phyloP scores from a whole-genome alignment of 441 rosid genomes.

The Gossypium schwendimanii region DNA sequence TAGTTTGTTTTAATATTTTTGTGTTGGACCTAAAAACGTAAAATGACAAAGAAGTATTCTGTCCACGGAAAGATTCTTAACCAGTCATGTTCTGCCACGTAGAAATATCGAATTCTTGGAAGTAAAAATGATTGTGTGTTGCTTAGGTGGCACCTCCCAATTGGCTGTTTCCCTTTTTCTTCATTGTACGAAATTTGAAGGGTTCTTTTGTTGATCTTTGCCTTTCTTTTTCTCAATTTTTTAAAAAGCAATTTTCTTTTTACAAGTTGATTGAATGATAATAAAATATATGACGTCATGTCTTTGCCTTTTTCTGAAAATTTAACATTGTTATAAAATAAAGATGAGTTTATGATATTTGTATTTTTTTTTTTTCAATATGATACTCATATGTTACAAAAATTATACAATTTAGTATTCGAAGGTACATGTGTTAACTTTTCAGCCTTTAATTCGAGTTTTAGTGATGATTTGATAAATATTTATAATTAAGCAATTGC shows the following conservation, averaged over 20 bases:
- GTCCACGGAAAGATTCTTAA: conserved; percentile 17
- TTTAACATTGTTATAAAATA: too few relatives aligned
- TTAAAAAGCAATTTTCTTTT: neutral
- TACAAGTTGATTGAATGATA: neutral
- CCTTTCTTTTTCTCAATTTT: neutral
- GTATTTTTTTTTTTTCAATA: too few relatives aligned
- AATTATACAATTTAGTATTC: too few relatives aligned
- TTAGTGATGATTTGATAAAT: too few relatives aligned
- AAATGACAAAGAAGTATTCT: neutral
- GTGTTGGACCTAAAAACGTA: neutral
- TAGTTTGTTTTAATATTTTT: neutral
- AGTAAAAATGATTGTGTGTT: neutral
- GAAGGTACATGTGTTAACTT: too few relatives aligned
- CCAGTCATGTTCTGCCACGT: conserved; percentile 9
- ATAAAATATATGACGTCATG: neutral
- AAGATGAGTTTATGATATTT: too few relatives aligned
- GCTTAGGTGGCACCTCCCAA: neutral
- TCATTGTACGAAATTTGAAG: neutral
- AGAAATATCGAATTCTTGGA: neutral
- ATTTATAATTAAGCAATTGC: too few relatives aligned
- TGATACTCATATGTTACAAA: too few relatives aligned
- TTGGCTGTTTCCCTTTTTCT: neutral
- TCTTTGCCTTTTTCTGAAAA: neutral
- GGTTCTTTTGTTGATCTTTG: neutral
- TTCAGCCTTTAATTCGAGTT: too few relatives aligned